These are phyloP conservation scores for Teunomyces atbi DNA, from an alignment of 805 yeast genomes.

Conservation along the genomic window DNA sequence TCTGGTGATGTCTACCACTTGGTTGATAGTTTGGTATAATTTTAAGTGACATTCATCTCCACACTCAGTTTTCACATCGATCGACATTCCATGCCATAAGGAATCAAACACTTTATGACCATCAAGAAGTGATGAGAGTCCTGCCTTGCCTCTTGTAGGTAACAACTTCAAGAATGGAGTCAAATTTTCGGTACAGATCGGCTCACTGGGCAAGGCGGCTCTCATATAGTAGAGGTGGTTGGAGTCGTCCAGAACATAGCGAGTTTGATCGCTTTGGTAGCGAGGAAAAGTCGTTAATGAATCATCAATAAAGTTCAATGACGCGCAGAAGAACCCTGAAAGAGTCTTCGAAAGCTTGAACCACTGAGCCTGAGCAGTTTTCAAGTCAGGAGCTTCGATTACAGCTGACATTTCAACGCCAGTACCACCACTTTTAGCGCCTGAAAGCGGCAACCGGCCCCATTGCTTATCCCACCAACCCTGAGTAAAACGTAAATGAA, in stretches of 20 bases:
- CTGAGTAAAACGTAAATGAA: slow-evolving; percentile 84
- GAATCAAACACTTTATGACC: slow-evolving; percentile 91
- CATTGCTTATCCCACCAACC: slow-evolving; percentile 96
- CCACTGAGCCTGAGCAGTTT: slow-evolving; percentile 68
- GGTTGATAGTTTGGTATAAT: slow-evolving; percentile 66
- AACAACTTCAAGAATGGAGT: slow-evolving; percentile 88
- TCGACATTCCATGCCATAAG: slow-evolving; percentile 90
- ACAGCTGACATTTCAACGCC: slow-evolving; percentile 94
- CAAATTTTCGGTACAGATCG: slow-evolving; percentile 93
- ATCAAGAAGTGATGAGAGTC: slow-evolving; percentile 78
- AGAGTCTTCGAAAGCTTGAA: slow-evolving; percentile 64
- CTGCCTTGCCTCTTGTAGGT: slow-evolving; percentile 91
- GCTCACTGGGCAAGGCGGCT: slow-evolving; percentile 92
- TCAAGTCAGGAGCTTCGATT: slow-evolving; percentile 59
- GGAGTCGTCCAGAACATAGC: slow-evolving; percentile 16
- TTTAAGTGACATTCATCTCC: slow-evolving; percentile 42
- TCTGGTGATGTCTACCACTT: slow-evolving; percentile 69
- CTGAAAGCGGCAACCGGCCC: slow-evolving; percentile 78
- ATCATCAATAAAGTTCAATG: slow-evolving; percentile 82
- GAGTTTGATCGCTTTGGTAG: slow-evolving; percentile 10
- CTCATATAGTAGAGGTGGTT: slow-evolving; percentile 58
- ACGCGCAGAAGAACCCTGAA: slow-evolving; percentile 93
- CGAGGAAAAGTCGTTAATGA: slow-evolving; percentile 66
- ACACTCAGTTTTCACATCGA: slow-evolving; percentile 69
- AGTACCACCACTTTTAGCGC: slow-evolving; percentile 79